Conservation (phyloP, 1,139 yeast genomes). For the Candida gigantensis region DNA sequence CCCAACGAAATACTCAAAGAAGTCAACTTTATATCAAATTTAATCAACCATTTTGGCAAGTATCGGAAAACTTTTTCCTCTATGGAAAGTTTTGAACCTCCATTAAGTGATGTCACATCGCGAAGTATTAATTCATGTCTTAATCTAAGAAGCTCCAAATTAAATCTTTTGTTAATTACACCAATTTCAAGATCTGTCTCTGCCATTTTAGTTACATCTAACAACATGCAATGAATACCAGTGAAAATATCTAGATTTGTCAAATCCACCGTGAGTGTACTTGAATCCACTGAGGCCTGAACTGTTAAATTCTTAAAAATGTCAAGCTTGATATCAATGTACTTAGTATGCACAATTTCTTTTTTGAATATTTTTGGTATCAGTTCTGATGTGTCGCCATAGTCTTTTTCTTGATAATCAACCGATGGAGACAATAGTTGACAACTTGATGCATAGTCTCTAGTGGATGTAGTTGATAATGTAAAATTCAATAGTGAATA, state of each 20-base stretch:
- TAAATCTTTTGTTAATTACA: constrained; percentile 28
- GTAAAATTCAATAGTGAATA: constrained; percentile 43
- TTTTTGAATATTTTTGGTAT: constrained; percentile 23
- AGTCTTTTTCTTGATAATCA: constrained; percentile 32
- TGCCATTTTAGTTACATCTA: constrained; percentile 27
- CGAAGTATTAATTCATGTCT: constrained; percentile 10
- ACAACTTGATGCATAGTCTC: constrained; percentile 40
- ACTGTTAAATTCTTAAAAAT: constrained; percentile 34
- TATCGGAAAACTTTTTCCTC: constrained; percentile 32
- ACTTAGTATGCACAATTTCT: constrained; percentile 19
- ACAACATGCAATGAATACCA: constrained; percentile 34
- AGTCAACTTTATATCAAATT: constrained; percentile 31
- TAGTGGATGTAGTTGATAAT: constrained; percentile 32
- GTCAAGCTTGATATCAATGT: constrained; percentile 22
- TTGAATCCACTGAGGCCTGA: constrained; percentile 24
- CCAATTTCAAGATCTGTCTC: constrained; percentile 33
- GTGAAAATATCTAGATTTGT: constrained; percentile 31
- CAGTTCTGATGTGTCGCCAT: background rate
- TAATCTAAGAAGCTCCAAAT: constrained; percentile 24
- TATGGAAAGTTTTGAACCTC: constrained; percentile 2
- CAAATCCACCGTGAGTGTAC: constrained; percentile 26
- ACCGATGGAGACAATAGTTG: constrained; percentile 37
- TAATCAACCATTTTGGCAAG: constrained; percentile 52
- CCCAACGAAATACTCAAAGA: constrained; percentile 46
- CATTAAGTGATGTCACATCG: background rate